A percentile compares a stretch with the other conserved stretches of the same genome.
These are phyloP conservation scores for Aspergillus sparsus DNA, from an alignment of 495 filamentous ascomycete species.

Conservation along the genomic window DNA sequence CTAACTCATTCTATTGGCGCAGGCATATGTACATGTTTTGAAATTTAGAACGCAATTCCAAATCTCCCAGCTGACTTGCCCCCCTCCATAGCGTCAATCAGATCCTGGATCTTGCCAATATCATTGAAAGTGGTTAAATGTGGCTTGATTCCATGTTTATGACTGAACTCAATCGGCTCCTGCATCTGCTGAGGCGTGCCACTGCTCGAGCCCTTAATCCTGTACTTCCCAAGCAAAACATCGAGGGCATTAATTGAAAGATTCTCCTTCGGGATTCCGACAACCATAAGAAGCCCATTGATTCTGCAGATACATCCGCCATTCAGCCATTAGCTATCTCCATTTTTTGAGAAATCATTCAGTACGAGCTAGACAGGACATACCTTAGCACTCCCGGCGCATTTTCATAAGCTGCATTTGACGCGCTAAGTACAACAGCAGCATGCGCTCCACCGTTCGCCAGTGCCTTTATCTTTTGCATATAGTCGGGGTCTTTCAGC, in stretches of 20 bases:
- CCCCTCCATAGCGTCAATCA: constrained; percentile 14
- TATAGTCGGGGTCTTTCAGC: neutral
- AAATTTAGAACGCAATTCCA: constrained; percentile 13
- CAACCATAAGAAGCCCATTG: constrained; percentile 18
- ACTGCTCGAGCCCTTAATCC: constrained; percentile 18
- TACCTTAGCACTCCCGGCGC: constrained; percentile 14
- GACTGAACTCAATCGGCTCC: constrained; percentile 23
- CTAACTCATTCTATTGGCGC: too few species aligned
- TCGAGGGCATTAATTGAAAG: constrained; percentile 19
- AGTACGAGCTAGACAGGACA: neutral
- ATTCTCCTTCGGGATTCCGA: constrained; percentile 14
- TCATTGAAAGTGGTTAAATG: constrained; percentile 18
- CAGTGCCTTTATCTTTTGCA: neutral
- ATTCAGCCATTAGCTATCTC: too few species aligned
- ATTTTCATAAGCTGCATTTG: constrained; percentile 13
- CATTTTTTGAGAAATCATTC: neutral
- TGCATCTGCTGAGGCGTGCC: constrained; percentile 18
- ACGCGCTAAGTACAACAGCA: constrained; percentile 18
- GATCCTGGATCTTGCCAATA: constrained; percentile 11
- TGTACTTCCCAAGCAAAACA: constrained; percentile 17
- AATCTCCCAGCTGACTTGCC: constrained; percentile 19
- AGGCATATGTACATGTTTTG: too few species aligned
- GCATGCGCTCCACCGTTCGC: constrained; percentile 18
- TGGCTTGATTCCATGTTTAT: constrained; percentile 17
- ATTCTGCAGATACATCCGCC: too few species aligned